Conservation (phyloP, 2,329 filamentous ascomycete species). For the Aspergillus puulaauensis region DNA sequence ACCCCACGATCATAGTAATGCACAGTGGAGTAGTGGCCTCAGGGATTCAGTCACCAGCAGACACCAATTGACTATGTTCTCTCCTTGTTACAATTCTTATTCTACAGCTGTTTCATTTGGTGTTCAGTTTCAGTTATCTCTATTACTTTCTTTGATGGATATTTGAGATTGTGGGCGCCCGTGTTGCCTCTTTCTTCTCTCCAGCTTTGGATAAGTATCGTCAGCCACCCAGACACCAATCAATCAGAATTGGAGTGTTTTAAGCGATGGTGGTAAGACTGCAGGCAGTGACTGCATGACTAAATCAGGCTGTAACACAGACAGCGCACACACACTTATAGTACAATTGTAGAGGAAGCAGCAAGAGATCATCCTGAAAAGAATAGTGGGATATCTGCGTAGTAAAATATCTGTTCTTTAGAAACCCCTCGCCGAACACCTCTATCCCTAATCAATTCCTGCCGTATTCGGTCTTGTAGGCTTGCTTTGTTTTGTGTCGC, state of each 20-base stretch:
- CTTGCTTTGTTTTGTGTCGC: not conserved
- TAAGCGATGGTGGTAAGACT: not conserved
- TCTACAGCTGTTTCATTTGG: not conserved
- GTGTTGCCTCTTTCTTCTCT: not conserved
- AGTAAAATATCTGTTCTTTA: constrained; percentile 2
- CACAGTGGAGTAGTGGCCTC: constrained; percentile 23
- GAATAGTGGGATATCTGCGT: constrained; percentile 9
- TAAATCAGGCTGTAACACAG: not conserved
- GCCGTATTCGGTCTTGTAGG: not conserved
- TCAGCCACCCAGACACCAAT: not conserved
- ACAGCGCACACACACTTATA: not conserved
- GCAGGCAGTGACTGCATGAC: not conserved
- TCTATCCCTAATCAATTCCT: constrained; percentile 4
- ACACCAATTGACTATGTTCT: constrained; percentile 6
- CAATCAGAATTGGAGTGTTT: not conserved
- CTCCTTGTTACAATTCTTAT: constrained; percentile 3
- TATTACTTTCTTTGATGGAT: not conserved
- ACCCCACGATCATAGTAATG: constrained; percentile 16
- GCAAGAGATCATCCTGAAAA: constrained; percentile 2
- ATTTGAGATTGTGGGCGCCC: not conserved
- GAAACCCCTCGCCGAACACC: constrained; percentile 5
- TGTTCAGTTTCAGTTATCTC: not conserved
- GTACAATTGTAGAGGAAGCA: not conserved
- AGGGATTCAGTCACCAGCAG: constrained; percentile 26
- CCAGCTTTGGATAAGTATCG: not conserved